A percentile compares a stretch with the other conserved stretches of the same genome.
Conservation (phyloP, 2,329 filamentous ascomycete genomes). For the Cordyceps fumosorosea region DNA sequence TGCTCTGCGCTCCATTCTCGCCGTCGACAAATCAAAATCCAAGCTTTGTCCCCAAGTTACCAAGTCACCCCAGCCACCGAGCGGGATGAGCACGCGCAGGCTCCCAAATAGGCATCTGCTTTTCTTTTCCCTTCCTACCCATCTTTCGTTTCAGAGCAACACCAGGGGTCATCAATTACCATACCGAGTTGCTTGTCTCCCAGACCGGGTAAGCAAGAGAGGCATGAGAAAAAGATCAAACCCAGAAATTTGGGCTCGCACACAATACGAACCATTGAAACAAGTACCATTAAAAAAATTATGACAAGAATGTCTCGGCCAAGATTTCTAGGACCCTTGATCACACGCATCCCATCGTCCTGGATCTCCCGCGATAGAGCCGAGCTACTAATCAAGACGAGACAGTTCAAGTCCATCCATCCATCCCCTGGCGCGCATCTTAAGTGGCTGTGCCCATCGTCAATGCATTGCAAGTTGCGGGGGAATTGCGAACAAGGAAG, state of each 20-base stretch:
- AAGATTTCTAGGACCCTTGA: neutral
- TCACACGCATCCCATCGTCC: neutral
- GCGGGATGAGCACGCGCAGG: neutral
- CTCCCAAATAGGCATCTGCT: constrained; percentile 10
- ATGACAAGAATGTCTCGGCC: neutral
- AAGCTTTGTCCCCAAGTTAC: neutral
- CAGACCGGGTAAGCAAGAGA: neutral
- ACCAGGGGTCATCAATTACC: neutral
- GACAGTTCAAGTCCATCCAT: neutral
- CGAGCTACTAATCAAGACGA: neutral
- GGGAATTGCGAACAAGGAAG: too few species aligned
- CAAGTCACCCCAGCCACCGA: neutral
- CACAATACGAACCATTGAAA: too few species aligned
- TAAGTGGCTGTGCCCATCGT: too few species aligned
- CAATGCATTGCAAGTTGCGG: too few species aligned
- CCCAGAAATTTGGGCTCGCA: neutral
- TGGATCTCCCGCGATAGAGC: constrained; percentile 2
- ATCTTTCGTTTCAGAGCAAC: neutral
- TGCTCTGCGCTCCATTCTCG: too few species aligned
- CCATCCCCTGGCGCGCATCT: neutral
- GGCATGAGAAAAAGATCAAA: neutral
- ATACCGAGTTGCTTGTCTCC: neutral
- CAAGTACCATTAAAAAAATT: neutral
- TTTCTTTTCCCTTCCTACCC: neutral
- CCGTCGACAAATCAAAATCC: neutral